phyloP scores from a whole-genome alignment of 257 asterid genomes.

The Scutellaria minor region DNA sequence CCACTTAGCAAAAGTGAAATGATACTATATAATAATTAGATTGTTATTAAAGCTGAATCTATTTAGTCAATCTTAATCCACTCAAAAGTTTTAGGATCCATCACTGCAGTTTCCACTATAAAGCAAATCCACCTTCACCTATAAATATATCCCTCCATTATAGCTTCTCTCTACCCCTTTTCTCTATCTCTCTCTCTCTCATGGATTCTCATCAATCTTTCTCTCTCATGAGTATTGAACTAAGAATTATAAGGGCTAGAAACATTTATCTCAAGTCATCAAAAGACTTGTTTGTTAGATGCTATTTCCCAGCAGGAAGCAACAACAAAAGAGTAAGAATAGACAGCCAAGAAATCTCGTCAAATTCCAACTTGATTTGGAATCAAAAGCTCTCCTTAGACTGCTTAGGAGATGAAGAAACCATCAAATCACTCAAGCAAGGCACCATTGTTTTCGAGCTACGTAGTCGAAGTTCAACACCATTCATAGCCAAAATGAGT shows the following conservation, averaged over 20 bases:
- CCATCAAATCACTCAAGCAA: slow-evolving; percentile 45
- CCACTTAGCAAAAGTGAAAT: slow-evolving; percentile 30
- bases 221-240: slow-evolving; percentile 45
- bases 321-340: slow-evolving; percentile 45
- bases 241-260: slow-evolving; percentile 56
- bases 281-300: slow-evolving; percentile 59
- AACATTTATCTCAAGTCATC: slow-evolving; percentile 41
- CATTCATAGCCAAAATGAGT: slow-evolving; percentile 44
- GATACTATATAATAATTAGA: slow-evolving; percentile 23
- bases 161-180: slow-evolving; percentile 26
- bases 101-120: slow-evolving; percentile 29
- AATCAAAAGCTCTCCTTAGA: slow-evolving; percentile 57
- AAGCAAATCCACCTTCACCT: slow-evolving; percentile 34
- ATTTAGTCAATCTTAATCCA: slow-evolving; percentile 26
- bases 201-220: slow-evolving; percentile 40
- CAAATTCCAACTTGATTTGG: slow-evolving; percentile 53
- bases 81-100: background rate
- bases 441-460: slow-evolving; percentile 56
- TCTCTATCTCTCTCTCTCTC: background rate
- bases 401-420: slow-evolving; percentile 47
- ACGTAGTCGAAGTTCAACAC: slow-evolving; percentile 43
- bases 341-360: slow-evolving; percentile 52
- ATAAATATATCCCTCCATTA: slow-evolving; percentile 42
- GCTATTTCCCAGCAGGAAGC: slow-evolving; percentile 57
- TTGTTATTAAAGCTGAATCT: slow-evolving; percentile 14